Evolutionary conservation across 306 rosid species (phyloP), one percentile per base, ranked within the genome.

Genomic region (Vachellia collinsii): DNA sequence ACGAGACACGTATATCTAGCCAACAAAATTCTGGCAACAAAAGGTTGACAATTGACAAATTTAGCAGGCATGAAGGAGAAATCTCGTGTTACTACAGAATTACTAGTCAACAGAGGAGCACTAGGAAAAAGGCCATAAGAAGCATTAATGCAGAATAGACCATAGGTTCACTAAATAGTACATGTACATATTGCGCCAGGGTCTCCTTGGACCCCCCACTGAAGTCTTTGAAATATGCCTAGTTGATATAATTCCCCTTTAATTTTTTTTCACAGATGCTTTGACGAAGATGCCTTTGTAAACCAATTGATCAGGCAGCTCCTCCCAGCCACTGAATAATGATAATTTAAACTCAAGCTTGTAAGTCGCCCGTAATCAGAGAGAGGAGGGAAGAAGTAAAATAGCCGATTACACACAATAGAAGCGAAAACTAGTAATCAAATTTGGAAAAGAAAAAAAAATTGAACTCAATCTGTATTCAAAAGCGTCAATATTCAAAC

Each of bases 41-140:
- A 83, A 74, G 59, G 70, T 34, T 48, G 41, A 50, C 65, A 43
- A 77, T 42, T n/a, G 43, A 59, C 56, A 46, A 58, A 70, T 43
- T 79, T 58, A 83, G 68, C n/a, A 72, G 46, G 41, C 76, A 51
- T 47, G 46, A 42, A 74, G 51, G 39, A 80, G 48, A 47, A 73
- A 77, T 77, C 75, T 13, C 46, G 54, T 76, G 53, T 50, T 72
- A 48, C 14, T 23, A 63, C 3, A 11, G 34, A 46, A 53, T 46
- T 44, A 65, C 14, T 13, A 39, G 19, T 67, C 70, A 47, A 75
- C 65, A 5, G 65, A 70, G 58, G 34, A 71, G 79, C 72, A 4
- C 19, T 41, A 61, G 71, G 7, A 7, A 37, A 16, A 66, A 17
- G 71, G 44, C 6, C 71, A 39, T n/a, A 25, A 43, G 72, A 75